phyloP scores from a whole-genome alignment of 306 rosid species.

The Crataegus laevigata region DNA sequence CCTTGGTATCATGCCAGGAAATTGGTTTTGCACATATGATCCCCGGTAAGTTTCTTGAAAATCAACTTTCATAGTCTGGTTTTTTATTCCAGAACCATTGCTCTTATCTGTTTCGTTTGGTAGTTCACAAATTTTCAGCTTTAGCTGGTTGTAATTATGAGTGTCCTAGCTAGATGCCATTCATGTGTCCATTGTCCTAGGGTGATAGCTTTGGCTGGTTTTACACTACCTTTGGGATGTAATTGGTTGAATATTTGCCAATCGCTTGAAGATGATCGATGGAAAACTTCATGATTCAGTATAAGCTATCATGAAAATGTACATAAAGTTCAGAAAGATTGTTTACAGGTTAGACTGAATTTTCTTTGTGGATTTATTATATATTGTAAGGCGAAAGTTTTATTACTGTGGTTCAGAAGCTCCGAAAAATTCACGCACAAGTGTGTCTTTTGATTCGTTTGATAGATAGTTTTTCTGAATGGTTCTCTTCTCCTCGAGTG shows the following conservation, averaged over 20 bases:
- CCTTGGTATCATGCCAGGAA: conserved; percentile 25
- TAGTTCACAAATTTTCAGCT: conserved; percentile 19
- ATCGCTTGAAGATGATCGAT: not conserved
- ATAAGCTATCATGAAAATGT: too few species aligned
- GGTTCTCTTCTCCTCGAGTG: not conserved
- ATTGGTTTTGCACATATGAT: conserved; percentile 35
- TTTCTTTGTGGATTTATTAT: not conserved
- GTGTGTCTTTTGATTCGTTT: not conserved
- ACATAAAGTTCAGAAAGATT: not conserved
- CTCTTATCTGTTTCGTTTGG: not conserved
- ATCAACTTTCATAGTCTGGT: not conserved
- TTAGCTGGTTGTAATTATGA: not conserved
- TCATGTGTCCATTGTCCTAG: not conserved
- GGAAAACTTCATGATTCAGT: not conserved
- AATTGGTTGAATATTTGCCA: not conserved
- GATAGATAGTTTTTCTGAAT: not conserved
- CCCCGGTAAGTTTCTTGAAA: conserved; percentile 35
- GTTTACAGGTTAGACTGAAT: not conserved
- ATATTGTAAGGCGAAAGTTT: not conserved
- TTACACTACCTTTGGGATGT: not conserved
- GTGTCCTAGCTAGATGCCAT: not conserved
- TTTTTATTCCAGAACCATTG: not conserved
- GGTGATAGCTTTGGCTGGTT: conserved; percentile 2
- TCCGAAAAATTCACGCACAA: not conserved
- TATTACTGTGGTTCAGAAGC: not conserved